These are phyloP conservation scores for Chrysosporium keratinophilum DNA, from an alignment of 2,329 filamentous ascomycete genomes.

Conservation along the genomic window DNA sequence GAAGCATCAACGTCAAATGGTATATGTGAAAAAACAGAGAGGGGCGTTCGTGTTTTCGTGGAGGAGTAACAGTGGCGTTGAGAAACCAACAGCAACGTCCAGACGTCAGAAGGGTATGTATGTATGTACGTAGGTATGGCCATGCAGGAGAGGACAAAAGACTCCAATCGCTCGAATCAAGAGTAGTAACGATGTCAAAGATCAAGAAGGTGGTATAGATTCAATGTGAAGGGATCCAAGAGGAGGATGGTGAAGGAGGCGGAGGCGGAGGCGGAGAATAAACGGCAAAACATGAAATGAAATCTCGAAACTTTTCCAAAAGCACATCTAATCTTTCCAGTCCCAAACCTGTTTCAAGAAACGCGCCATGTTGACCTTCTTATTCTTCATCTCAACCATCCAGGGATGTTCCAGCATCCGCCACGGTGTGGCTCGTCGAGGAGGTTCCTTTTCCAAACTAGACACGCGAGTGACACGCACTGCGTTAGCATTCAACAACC, in stretches of 20 bases:
- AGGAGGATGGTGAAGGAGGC: background rate
- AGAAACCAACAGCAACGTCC: background rate
- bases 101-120: background rate
- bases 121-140: background rate
- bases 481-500: background rate
- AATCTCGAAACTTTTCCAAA: background rate
- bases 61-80: background rate
- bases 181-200: background rate
- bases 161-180: background rate
- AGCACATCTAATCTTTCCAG: conserved; percentile 58
- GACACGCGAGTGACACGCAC: background rate
- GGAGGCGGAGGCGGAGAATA: background rate
- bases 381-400: conserved; percentile 93
- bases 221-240: background rate
- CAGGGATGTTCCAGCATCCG: conserved; percentile 98
- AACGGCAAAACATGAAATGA: background rate
- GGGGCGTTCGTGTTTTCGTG: background rate
- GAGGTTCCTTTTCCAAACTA: conserved; percentile 88
- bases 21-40: too few species aligned
- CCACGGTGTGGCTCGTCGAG: conserved; percentile 84
- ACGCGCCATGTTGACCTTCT: conserved; percentile 94
- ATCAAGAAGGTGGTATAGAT: background rate
- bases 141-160: background rate
- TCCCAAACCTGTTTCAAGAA: conserved; percentile 95
- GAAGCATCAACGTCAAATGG: background rate